A percentile compares a stretch with the other conserved stretches of the same genome.
Conservation (phyloP, 352 stramenopile genomes). For the Pythium brassicae region DNA sequence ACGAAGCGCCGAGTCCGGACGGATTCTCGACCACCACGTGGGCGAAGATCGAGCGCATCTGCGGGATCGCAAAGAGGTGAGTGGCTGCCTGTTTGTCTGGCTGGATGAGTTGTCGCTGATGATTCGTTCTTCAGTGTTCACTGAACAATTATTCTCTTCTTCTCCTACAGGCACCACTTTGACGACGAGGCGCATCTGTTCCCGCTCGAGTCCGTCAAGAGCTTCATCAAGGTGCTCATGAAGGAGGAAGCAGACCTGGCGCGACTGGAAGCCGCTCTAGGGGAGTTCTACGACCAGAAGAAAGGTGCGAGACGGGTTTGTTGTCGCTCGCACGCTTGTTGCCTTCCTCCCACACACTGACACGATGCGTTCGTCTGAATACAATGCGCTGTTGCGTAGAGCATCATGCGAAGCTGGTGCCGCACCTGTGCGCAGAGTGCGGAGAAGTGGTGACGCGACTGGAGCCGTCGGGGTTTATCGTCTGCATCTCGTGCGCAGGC, state of each 20-base stretch:
- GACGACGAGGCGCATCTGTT: constrained; percentile 71
- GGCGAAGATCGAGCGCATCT: constrained; percentile 36
- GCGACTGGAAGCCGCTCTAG: constrained; percentile 23
- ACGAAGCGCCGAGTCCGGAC: constrained; percentile 15
- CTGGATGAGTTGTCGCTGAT: not conserved
- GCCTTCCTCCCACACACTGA: not conserved
- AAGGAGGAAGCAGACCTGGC: constrained; percentile 26
- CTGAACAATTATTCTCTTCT: not conserved
- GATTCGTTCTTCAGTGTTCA: not conserved
- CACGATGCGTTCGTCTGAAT: not conserved
- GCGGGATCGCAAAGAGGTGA: constrained; percentile 39
- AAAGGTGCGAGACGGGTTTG: not conserved
- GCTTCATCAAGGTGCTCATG: constrained; percentile 28
- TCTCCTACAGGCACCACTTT: constrained; percentile 40
- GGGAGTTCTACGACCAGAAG: constrained; percentile 7
- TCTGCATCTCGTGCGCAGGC: constrained; percentile 36
- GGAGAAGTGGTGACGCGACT: constrained; percentile 24
- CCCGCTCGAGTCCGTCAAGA: constrained; percentile 36
- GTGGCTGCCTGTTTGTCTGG: not conserved
- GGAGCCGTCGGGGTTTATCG: constrained; percentile 32
- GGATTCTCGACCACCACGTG: constrained; percentile 22
- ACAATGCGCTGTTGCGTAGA: constrained; percentile 2
- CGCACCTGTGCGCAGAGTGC: constrained; percentile 31
- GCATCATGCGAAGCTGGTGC: not conserved
- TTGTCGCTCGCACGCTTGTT: not conserved